Evolutionary conservation across 1,284 basidiomycete species (phyloP), one percentile per base, ranked within the genome.

Genomic region (Rhodotorula sp.): DNA sequence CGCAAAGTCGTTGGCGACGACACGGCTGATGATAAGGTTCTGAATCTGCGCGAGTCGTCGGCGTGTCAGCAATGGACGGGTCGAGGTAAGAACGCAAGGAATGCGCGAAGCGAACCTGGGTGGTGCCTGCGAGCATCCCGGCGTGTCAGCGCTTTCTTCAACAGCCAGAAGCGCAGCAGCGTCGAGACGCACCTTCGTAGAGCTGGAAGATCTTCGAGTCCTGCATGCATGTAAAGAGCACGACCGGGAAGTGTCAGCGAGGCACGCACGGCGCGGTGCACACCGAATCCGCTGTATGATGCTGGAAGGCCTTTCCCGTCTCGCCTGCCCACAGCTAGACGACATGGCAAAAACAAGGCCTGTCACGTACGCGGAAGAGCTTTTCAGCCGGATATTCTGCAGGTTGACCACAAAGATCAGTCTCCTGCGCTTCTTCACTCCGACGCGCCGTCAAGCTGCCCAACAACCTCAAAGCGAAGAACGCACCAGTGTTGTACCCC

Each of bases 321-420:
- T 1, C 17, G 27, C 54, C 17, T 21, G 17, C 54, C 4, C 27
- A 19, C 34, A 50, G 49, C 21, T 16, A n/a, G 16, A 3, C 13
- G 12, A 9, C 7, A 48, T 5, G 12, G 17, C 1, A 7, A 19
- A 3, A 60, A 27, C 0, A 25, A 44, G 56, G 34, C 16, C 9
- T 16, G 41, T 14, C 3, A 55, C 62, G 44, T 8, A 63, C 62
- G n/a, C 62, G 53, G 78, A 82, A 85, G 19, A 86, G 81, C 80
- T 86, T 86, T 77, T 86, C 85, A 70, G 85, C 85, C 1, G 85
- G 84, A 74, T 83, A 82, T 74, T 86, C 85, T 8, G 83, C 7
- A 50, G n/a, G 21, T 34, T 34, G 34, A 34, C 5, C 2, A 34
- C 34, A 34, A 5, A 34, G 34, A 34, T 34, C 5, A 34, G 34